Conservation (phyloP, 75 land plant species). For the Sequoia sempervirens region DNA sequence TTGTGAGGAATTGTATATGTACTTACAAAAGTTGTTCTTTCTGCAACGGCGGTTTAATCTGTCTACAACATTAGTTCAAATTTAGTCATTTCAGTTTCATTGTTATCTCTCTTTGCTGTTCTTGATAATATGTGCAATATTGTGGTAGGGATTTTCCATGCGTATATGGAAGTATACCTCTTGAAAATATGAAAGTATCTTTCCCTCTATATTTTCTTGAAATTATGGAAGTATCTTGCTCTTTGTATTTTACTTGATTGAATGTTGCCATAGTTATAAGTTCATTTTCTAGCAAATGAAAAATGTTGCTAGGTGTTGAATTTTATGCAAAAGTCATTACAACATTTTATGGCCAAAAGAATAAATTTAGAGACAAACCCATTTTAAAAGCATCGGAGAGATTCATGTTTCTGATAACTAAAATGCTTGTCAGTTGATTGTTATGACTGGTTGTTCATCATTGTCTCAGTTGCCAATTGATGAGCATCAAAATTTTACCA, state of each 20-base stretch:
- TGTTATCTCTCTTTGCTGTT: neutral
- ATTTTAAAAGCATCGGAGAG: neutral
- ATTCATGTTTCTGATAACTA: neutral
- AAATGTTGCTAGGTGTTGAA: neutral
- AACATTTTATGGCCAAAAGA: neutral
- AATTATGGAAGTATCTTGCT: neutral
- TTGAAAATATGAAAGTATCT: neutral
- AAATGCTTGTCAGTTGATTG: neutral
- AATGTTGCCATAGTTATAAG: neutral
- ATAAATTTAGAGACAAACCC: neutral
- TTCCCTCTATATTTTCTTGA: neutral
- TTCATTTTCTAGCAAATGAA: neutral
- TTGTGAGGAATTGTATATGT: neutral
- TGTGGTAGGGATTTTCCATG: neutral
- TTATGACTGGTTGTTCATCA: neutral
- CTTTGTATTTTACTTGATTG: neutral
- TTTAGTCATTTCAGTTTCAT: neutral
- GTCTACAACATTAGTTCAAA: neutral
- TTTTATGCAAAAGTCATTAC: neutral
- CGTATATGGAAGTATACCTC: neutral
- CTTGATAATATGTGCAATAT: neutral
- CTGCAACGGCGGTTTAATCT: neutral
- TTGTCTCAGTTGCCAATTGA: neutral
- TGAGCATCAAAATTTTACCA: neutral
- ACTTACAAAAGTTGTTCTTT: neutral